Evolutionary conservation across 2,329 filamentous ascomycete species (phyloP), one percentile per base, ranked within the genome.

Genomic region (Stagonosporopsis tanaceti): DNA sequence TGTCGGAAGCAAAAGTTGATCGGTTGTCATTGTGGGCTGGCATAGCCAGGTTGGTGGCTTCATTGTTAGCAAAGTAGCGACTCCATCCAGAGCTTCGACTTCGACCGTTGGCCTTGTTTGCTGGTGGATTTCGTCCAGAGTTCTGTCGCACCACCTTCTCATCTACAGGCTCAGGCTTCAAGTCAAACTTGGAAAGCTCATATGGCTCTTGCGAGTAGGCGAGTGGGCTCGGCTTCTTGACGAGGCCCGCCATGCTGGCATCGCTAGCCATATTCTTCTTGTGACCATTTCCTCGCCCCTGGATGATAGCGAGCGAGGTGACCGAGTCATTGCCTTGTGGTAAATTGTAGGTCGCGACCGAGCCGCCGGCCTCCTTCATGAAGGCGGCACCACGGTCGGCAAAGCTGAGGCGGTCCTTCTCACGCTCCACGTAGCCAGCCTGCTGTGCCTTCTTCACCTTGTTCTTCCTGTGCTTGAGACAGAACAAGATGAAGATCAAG

Each of bases 31-130:
- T 87, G 7, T 90, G 79, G 24, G 89, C 84, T 67, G 89, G 88
- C 53, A 89, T 77, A 7, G 87, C 75, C 6, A 79, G 70, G 53
- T 79, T 77, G 5, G 76, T 79, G n/a, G 75, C 84, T 63, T 88
- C 90, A 50, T 89, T 89, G 47, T 88, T 89, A 14, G 89, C 90
- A 85, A 90, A 92, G 76, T 92, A 92, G 50, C 86, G 81, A 74
- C 91, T 91, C 89, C 89, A 92, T 44, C 89, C 89, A 11, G 89
- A 92, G 69, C 88, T 91, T 20, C 77, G 75, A 53, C 71, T 76
- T 61, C 74, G 67, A 25, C 63, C 63, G 41, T 60, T 62, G 12
- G 60, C 41, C 32, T 70, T 66, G 17, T 60, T 62, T 5, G 47
- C 56, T 22, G 64, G 59, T 22, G 66, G 63, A 35, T 53, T 52